A percentile compares a stretch with the other conserved stretches of the same genome.
phyloP scores from a whole-genome alignment of 2,329 filamentous ascomycete genomes.

The Apiospora pterosperma region DNA sequence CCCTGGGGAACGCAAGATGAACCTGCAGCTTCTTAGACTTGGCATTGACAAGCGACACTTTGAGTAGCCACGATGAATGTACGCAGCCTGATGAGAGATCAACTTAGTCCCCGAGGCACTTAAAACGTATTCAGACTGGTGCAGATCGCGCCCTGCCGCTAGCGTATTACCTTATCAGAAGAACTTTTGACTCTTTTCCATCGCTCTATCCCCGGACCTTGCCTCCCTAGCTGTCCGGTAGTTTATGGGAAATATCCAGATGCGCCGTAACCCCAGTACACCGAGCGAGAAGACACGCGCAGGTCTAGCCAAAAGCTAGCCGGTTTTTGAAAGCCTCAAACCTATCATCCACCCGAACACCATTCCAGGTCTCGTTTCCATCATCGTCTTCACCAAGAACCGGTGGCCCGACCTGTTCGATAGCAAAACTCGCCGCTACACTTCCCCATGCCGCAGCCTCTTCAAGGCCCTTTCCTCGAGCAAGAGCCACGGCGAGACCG shows the following conservation, averaged over 20 bases:
- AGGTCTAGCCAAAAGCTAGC: neutral
- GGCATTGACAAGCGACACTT: neutral
- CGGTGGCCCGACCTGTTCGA: constrained; percentile 90
- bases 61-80: neutral
- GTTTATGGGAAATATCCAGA: neutral
- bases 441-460: constrained; percentile 76
- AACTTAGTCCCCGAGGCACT: neutral
- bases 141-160: neutral
- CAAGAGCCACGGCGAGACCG: constrained; percentile 56
- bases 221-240: neutral
- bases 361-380: constrained; percentile 60
- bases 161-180: neutral
- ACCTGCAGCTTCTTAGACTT: neutral
- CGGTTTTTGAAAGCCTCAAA: constrained; percentile 44
- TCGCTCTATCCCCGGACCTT: neutral
- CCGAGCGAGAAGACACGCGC: neutral
- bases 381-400: constrained; percentile 39
- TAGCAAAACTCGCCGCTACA: constrained; percentile 85
- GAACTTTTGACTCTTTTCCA: neutral
- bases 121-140: neutral
- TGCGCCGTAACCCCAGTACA: neutral
- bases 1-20: neutral
- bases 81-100: too few relatives aligned
- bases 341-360: constrained; percentile 48
- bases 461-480: constrained; percentile 56